phyloP scores from a whole-genome alignment of 2,329 filamentous ascomycete species.

The Allantophomopsis lycopodina region DNA sequence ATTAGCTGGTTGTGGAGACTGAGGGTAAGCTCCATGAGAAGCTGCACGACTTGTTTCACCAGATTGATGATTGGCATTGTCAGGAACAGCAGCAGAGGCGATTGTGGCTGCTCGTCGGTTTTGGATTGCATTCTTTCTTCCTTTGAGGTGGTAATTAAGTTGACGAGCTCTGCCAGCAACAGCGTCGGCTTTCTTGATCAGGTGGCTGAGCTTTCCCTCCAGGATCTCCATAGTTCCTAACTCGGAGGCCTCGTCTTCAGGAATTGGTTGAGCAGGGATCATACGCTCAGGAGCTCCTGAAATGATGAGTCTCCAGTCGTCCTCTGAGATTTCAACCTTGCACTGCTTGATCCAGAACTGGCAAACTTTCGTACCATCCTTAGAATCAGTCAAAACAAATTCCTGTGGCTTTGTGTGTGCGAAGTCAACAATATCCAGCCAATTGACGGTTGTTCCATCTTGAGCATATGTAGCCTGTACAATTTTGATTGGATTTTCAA shows the following conservation, averaged over 20 bases:
- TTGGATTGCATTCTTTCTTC: slow-evolving; percentile 59
- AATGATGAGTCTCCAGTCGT: slow-evolving; percentile 74
- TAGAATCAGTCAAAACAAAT: slow-evolving; percentile 56
- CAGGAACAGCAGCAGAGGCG: slow-evolving; percentile 12
- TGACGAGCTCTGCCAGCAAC: slow-evolving; percentile 61
- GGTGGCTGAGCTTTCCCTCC: slow-evolving; percentile 61
- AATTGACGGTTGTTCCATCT: slow-evolving; percentile 53
- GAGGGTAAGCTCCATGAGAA: background rate
- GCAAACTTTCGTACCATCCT: slow-evolving; percentile 58
- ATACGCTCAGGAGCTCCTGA: slow-evolving; percentile 74
- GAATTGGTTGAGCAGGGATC: slow-evolving; percentile 67
- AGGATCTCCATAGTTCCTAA: slow-evolving; percentile 73
- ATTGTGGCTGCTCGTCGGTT: slow-evolving; percentile 36
- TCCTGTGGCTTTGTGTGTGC: slow-evolving; percentile 68
- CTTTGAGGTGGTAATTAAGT: slow-evolving; percentile 68
- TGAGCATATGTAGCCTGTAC: slow-evolving; percentile 31
- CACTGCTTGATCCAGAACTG: slow-evolving; percentile 73
- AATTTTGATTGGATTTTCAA: slow-evolving; percentile 60
- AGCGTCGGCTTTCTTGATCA: slow-evolving; percentile 70
- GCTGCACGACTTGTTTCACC: background rate
- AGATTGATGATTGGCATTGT: background rate
- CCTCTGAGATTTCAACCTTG: slow-evolving; percentile 74
- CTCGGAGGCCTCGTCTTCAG: slow-evolving; percentile 79
- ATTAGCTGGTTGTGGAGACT: background rate
- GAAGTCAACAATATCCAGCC: slow-evolving; percentile 78